Evolutionary conservation across 2,329 filamentous ascomycete genomes (phyloP).

Genomic region (Pseudocercospora fuligena): DNA sequence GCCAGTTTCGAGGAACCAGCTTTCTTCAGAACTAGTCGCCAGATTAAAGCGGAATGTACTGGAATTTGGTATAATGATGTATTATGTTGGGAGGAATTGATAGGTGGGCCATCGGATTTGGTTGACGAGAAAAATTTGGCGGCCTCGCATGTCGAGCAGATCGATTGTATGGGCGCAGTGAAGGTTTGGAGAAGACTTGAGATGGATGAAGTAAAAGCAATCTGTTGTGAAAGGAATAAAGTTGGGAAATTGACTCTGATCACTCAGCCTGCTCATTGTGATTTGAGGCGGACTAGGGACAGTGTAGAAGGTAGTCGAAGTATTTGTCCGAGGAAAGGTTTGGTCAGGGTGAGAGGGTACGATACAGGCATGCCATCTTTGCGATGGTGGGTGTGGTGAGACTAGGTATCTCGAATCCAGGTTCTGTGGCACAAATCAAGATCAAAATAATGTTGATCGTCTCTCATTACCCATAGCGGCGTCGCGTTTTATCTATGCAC

Average conservation of each 20-base stretch:
- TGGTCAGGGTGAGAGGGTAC: constrained; percentile 23
- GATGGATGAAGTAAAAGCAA: constrained; percentile 14
- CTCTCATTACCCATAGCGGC: not conserved
- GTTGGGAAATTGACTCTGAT: constrained; percentile 19
- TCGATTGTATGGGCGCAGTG: not conserved
- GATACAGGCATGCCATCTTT: constrained; percentile 18
- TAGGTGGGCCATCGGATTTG: not conserved
- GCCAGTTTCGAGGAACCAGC: constrained; percentile 23
- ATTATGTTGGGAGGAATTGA: constrained; percentile 29
- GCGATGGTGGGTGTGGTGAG: constrained; percentile 34
- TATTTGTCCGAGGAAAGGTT: constrained; percentile 28
- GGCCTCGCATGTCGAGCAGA: not conserved
- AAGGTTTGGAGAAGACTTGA: constrained; percentile 21
- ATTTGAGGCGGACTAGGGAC: constrained; percentile 20
- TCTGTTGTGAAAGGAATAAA: constrained; percentile 21
- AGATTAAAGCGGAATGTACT: constrained; percentile 24
- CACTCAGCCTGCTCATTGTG: constrained; percentile 27
- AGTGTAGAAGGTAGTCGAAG: constrained; percentile 24
- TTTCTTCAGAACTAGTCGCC: constrained; percentile 24
- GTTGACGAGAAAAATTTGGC: too few relatives aligned
- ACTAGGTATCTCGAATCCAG: too few relatives aligned
- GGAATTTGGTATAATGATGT: constrained; percentile 28
- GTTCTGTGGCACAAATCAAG: not conserved
- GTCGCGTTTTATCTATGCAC: not conserved
- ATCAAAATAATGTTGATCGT: not conserved